Evolutionary conservation across 1,284 basidiomycete species (phyloP).

Genomic region (Boletus calvinii): DNA sequence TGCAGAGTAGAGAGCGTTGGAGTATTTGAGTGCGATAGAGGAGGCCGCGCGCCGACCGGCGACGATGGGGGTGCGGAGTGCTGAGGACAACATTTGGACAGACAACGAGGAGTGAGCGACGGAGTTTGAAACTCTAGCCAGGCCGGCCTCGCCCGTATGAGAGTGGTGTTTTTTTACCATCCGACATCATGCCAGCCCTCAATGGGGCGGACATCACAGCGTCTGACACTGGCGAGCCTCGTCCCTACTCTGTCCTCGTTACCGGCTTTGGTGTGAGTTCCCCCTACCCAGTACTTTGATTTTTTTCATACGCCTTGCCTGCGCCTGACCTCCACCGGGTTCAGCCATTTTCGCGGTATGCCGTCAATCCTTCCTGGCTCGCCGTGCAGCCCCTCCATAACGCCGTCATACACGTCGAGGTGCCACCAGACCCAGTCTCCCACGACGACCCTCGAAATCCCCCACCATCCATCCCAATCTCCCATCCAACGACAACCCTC

Average conservation of each 20-base stretch:
- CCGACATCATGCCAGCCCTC: slow-evolving; percentile 24
- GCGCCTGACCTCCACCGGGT: slow-evolving; percentile 19
- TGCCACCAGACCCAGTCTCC: slow-evolving; percentile 20
- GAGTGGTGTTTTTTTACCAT: neutral
- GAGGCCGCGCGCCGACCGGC: slow-evolving; percentile 65
- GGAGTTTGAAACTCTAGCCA: slow-evolving; percentile 4
- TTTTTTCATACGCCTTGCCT: slow-evolving; percentile 10
- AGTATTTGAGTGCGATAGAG: slow-evolving; percentile 86
- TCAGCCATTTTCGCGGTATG: slow-evolving; percentile 56
- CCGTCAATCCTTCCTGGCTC: slow-evolving; percentile 63
- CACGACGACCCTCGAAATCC: slow-evolving; percentile 10
- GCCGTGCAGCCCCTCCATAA: slow-evolving; percentile 59
- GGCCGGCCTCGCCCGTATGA: slow-evolving; percentile 20
- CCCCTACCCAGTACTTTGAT: slow-evolving; percentile 25
- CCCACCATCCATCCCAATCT: slow-evolving; percentile 3
- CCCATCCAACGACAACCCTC: slow-evolving; percentile 15
- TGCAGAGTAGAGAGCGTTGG: slow-evolving; percentile 90
- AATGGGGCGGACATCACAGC: slow-evolving; percentile 13
- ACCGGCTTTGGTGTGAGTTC: slow-evolving; percentile 61
- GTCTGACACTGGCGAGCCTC: slow-evolving; percentile 9
- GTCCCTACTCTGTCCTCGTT: slow-evolving; percentile 47
- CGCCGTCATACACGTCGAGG: slow-evolving; percentile 44
- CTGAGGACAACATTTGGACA: slow-evolving; percentile 34
- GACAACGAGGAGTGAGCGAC: neutral
- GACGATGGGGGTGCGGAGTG: slow-evolving; percentile 46